These are phyloP conservation scores for Marchantia paleacea DNA, from an alignment of 225 moss, liverwort and hornwort genomes.

Conservation along the genomic window DNA sequence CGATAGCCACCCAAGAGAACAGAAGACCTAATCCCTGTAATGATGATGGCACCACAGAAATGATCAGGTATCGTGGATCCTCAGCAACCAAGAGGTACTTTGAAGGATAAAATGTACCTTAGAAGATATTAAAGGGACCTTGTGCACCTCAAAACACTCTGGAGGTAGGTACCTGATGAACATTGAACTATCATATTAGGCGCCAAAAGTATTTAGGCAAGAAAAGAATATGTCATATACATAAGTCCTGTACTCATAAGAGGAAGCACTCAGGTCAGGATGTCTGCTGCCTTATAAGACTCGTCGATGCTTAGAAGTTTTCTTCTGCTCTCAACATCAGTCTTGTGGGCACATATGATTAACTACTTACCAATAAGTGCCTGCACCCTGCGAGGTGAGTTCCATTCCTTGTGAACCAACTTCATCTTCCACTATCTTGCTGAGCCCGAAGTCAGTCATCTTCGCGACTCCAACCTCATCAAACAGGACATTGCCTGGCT, in stretches of 20 bases:
- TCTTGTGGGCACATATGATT: background rate
- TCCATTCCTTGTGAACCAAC: conserved; percentile 97
- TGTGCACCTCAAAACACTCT: conserved; percentile 93
- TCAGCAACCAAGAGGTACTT: background rate
- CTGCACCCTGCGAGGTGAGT: conserved; percentile 93
- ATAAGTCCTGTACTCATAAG: too few relatives aligned
- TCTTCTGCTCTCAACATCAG: background rate
- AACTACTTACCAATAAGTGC: conserved; percentile 74
- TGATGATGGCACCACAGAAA: too few relatives aligned
- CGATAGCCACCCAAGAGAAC: too few relatives aligned
- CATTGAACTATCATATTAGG: background rate
- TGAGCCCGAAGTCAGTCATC: conserved; percentile 93
- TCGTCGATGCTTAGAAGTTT: background rate
- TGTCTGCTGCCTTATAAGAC: too few relatives aligned
- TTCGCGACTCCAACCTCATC: conserved; percentile 91
- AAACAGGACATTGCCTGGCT: conserved; percentile 92
- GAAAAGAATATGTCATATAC: too few relatives aligned
- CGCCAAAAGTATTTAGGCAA: background rate
- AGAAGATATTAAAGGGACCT: conserved; percentile 80
- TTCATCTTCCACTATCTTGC: conserved; percentile 92
- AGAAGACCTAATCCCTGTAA: too few relatives aligned
- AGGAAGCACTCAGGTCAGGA: too few relatives aligned
- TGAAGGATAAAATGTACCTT: conserved; percentile 52
- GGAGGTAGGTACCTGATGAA: conserved; percentile 85
- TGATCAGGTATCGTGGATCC: too few relatives aligned